Percentiles rank a stretch among this genome's conserved stretches.
phyloP scores from a whole-genome alignment of 2,329 filamentous ascomycete genomes.

The Corynespora cassiicola region DNA sequence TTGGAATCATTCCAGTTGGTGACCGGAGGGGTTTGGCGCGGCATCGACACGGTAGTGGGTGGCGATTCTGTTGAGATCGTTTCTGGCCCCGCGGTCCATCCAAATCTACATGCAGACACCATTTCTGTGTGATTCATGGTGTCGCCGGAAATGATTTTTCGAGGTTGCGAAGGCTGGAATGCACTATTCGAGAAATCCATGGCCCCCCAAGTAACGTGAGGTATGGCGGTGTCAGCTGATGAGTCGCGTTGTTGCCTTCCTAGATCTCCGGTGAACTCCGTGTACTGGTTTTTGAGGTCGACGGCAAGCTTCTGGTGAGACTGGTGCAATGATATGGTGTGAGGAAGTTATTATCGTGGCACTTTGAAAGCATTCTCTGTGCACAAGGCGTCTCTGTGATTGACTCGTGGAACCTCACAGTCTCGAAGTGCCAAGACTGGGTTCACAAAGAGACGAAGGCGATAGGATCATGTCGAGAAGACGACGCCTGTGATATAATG shows the following conservation, averaged over 20 bases:
- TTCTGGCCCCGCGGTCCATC: constrained; percentile 37
- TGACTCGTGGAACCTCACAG: constrained; percentile 22
- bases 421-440: constrained; percentile 14
- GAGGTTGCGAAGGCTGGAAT: constrained; percentile 21
- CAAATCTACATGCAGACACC: constrained; percentile 42
- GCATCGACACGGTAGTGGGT: constrained; percentile 5
- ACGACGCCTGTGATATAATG: constrained; percentile 17
- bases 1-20: constrained; percentile 23
- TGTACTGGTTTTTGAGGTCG: too few species aligned
- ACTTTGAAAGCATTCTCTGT: constrained; percentile 30
- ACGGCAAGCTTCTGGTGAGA: too few species aligned
- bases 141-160: constrained; percentile 33
- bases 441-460: constrained; percentile 4
- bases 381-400: constrained; percentile 24
- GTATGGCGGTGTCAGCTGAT: constrained; percentile 30
- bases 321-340: constrained; percentile 10
- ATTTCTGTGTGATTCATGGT: constrained; percentile 40
- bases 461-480: constrained; percentile 8
- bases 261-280: too few species aligned
- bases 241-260: constrained; percentile 30
- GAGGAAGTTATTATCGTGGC: constrained; percentile 20
- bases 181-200: constrained; percentile 42
- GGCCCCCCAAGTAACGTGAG: constrained; percentile 5
- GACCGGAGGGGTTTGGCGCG: constrained; percentile 13
- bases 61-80: constrained; percentile 12